Evolutionary conservation across 805 yeast genomes (phyloP), one percentile per base, ranked within the genome.

Genomic region (Candida stauntonica): DNA sequence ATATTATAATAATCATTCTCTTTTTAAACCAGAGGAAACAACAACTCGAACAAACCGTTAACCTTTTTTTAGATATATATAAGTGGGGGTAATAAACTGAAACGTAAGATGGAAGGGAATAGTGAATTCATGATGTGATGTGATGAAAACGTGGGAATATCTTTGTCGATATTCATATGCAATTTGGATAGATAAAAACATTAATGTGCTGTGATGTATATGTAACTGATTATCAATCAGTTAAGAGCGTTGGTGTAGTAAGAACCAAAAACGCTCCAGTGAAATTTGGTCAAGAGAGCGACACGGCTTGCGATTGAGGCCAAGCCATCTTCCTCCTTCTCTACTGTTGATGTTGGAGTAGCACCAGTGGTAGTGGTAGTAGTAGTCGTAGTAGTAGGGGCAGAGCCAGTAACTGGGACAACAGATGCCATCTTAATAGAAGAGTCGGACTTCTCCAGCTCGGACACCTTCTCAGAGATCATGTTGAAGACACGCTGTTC

Each of bases 241-340:
- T 31, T 27, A 30, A 41, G 26, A 29, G 42, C 35, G 12, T 21
- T 19, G 8, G 41, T 26, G 36, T 86, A 86, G 62, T 80, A 79
- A 30, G 71, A 70, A 23, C 86, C 88, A 61, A 86, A 86, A 11
- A 86, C 95, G 40, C 75, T 79, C 86, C 88, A 81, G 60, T 86
- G 94, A 63, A 86, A 81, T 42, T 78, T 80, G 34, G 77, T 76
- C 41, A 86, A 30, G 7, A 54, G 44, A 2, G 53, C 70, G 13
- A 84, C 77, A 42, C 79, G 72, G 36, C 83, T 64, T 49, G 85
- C 74, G 36, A 72, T 72, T 29, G 79, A 74, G 36, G 80, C 69
- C 47, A 72, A 69, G 33, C 69, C 72, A 48, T 81, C 72, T 39
- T 64, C 55, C 47, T 52, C 47, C 38, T 53, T n/a, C n/a, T n/a